These are phyloP conservation scores for Metarhizium brunneum DNA, from an alignment of 2,329 filamentous ascomycete species.

Conservation along the genomic window DNA sequence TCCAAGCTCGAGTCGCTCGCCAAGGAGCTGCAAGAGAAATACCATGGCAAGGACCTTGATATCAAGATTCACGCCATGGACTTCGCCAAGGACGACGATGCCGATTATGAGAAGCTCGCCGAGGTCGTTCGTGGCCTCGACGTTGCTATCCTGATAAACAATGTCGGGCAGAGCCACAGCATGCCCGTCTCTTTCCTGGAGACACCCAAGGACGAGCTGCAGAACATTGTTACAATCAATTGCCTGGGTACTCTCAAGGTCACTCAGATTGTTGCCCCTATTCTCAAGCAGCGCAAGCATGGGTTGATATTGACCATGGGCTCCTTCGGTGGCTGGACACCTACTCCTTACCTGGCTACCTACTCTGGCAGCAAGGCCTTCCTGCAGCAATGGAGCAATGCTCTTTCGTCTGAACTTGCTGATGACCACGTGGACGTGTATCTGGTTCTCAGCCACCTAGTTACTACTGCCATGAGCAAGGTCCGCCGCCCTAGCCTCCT, in stretches of 20 bases:
- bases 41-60: constrained; percentile 50
- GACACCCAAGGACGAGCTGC: constrained; percentile 70
- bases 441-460: constrained; percentile 82
- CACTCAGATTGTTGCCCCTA: constrained; percentile 75
- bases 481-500: constrained; percentile 68
- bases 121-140: constrained; percentile 64
- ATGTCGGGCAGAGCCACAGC: constrained; percentile 88
- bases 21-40: constrained; percentile 63
- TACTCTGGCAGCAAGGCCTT: constrained; percentile 98
- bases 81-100: constrained; percentile 69
- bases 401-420: constrained; percentile 74
- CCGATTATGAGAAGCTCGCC: constrained; percentile 69
- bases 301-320: constrained; percentile 96
- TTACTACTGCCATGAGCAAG: constrained; percentile 97
- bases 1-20: constrained; percentile 78
- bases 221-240: constrained; percentile 91
- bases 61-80: constrained; percentile 85
- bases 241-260: constrained; percentile 83
- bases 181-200: constrained; percentile 85
- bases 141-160: constrained; percentile 86
- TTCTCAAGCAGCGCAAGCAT: constrained; percentile 73
- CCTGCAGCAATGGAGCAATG: constrained; percentile 89
- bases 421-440: constrained; percentile 80
- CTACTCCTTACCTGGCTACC: constrained; percentile 85
- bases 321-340: constrained; percentile 86